Conservation (phyloP, 1,284 basidiomycete species). For the Peniophora sp. region DNA sequence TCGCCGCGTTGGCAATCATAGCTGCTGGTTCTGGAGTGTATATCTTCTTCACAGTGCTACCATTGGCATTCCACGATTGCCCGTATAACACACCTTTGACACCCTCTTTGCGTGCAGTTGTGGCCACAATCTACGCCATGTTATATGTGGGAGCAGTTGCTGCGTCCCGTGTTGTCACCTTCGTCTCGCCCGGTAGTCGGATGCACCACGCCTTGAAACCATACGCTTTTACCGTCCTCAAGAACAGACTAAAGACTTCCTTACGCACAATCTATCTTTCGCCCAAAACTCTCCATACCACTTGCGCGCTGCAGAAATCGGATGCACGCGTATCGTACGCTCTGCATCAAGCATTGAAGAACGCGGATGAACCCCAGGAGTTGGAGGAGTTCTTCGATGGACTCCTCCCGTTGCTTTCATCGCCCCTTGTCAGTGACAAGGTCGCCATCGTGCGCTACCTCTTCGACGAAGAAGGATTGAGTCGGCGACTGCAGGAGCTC, state of each 20-base stretch:
- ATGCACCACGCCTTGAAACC: background rate
- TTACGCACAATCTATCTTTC: background rate
- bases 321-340: background rate
- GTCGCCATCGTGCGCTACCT: background rate
- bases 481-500: background rate
- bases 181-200: background rate
- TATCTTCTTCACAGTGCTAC: slow-evolving; percentile 4
- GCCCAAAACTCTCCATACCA: background rate
- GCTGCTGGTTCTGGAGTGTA: background rate
- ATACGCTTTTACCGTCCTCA: background rate
- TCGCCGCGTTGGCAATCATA: background rate
- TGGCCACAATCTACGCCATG: background rate
- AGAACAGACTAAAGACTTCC: background rate
- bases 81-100: slow-evolving; percentile 8
- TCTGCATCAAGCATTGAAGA: background rate
- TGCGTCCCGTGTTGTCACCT: background rate
- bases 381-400: background rate
- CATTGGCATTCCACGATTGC: slow-evolving; percentile 3
- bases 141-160: background rate
- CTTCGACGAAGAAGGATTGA: background rate
- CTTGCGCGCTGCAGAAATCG: background rate
- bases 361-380: background rate
- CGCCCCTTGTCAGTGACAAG: background rate
- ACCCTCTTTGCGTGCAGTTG: background rate
- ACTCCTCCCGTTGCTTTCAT: background rate